phyloP scores from a whole-genome alignment of 768 basidiomycete species.

The Solioccasus polychromus region DNA sequence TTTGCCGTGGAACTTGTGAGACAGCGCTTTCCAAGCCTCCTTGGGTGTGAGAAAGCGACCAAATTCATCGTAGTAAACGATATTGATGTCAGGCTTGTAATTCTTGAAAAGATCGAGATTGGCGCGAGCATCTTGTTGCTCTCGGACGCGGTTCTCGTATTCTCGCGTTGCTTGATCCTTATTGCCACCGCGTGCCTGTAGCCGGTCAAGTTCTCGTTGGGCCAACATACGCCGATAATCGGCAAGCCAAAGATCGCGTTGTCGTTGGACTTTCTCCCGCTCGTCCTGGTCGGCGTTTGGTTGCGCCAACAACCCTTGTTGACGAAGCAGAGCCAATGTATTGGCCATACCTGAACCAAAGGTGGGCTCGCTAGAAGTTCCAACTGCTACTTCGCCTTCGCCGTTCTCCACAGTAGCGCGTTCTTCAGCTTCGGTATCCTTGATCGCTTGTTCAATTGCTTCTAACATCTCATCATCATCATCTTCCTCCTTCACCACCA shows the following conservation, averaged over 20 bases:
- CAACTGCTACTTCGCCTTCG: constrained; percentile 36
- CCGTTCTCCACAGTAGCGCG: constrained; percentile 32
- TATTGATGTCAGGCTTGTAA: constrained; percentile 96
- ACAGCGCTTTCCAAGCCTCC: constrained; percentile 98
- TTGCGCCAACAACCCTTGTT: constrained; percentile 83
- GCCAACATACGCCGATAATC: constrained; percentile 74
- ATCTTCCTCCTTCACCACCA: constrained; percentile 76
- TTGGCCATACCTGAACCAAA: constrained; percentile 85
- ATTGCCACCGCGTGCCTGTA: constrained; percentile 72
- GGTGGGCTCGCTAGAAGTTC: constrained; percentile 75
- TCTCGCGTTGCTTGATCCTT: constrained; percentile 94
- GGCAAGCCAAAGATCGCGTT: constrained; percentile 88
- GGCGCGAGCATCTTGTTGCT: constrained; percentile 86
- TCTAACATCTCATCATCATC: constrained; percentile 77
- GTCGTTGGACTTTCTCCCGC: constrained; percentile 78
- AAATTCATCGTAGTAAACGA: constrained; percentile 96
- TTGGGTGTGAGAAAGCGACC: constrained; percentile 85
- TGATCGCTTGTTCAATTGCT: constrained; percentile 69
- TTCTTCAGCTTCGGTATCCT: constrained; percentile 58
- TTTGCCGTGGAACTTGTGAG: constrained; percentile 98
- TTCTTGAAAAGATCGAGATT: constrained; percentile 80
- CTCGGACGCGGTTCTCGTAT: constrained; percentile 88
- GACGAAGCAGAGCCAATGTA: constrained; percentile 82
- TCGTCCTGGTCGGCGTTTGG: constrained; percentile 61
- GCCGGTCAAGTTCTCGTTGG: constrained; percentile 76